phyloP scores from a whole-genome alignment of 2,329 filamentous ascomycete genomes.

The Cladorrhinum sp. region DNA sequence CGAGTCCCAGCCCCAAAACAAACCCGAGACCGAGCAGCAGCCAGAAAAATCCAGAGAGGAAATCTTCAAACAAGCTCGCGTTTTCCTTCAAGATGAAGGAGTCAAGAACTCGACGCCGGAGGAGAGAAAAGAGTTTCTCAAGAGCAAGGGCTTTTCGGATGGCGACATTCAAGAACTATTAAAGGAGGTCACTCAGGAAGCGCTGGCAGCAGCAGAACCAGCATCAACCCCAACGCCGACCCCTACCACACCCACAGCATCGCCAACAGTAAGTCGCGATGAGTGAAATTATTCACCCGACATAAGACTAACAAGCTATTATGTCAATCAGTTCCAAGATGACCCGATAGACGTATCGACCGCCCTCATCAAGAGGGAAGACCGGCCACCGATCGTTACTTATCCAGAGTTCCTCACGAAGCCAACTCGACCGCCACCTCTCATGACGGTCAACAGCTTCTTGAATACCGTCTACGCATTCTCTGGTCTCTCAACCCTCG shows the following conservation, averaged over 20 bases:
- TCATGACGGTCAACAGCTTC: conserved; percentile 60
- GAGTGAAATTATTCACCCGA: background rate
- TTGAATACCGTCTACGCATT: conserved; percentile 59
- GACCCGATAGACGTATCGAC: conserved; percentile 16
- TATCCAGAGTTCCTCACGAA: conserved; percentile 68
- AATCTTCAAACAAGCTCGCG: conserved; percentile 63
- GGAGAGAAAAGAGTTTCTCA: conserved; percentile 73
- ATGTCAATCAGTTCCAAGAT: conserved; percentile 16
- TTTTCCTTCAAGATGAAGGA: conserved; percentile 71
- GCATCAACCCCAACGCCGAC: background rate
- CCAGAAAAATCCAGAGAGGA: conserved; percentile 18
- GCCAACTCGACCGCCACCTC: conserved; percentile 52
- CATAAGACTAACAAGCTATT: background rate
- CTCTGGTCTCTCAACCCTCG: conserved; percentile 54
- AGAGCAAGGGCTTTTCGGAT: conserved; percentile 68
- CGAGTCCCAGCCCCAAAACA: conserved; percentile 5
- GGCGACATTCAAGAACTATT: conserved; percentile 69
- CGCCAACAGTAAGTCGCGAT: conserved; percentile 2
- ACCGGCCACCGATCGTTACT: conserved; percentile 61
- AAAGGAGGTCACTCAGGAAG: conserved; percentile 26
- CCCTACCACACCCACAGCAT: background rate
- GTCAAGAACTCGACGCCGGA: conserved; percentile 67
- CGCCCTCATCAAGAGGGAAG: conserved; percentile 28
- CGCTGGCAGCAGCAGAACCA: background rate
- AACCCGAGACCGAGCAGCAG: background rate